A percentile compares a stretch with the other conserved stretches of the same genome.
These are phyloP conservation scores for Petrea volubilis DNA, from an alignment of 257 asterid species.

Conservation along the genomic window DNA sequence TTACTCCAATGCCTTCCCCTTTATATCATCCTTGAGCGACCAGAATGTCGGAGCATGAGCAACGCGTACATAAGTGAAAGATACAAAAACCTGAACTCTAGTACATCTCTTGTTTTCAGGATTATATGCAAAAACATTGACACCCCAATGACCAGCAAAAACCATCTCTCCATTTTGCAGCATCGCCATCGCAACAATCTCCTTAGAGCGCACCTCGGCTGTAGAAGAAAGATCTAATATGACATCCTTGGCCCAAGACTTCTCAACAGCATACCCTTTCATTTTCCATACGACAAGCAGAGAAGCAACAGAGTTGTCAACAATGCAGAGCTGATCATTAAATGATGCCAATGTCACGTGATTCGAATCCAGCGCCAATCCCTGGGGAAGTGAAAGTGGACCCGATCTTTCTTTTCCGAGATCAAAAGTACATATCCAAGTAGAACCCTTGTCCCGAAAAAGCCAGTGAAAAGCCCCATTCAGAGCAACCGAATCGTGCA, in stretches of 20 bases:
- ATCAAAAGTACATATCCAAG: conserved; percentile 7
- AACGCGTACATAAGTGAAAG: too few relatives aligned
- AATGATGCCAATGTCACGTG: not conserved
- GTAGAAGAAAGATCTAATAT: not conserved
- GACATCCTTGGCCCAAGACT: not conserved
- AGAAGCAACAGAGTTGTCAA: not conserved
- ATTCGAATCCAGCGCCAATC: not conserved
- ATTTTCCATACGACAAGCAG: conserved; percentile 5
- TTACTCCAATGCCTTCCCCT: too few relatives aligned
- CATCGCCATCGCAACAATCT: not conserved
- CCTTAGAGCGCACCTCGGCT: not conserved
- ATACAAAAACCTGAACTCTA: too few relatives aligned
- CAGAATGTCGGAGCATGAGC: too few relatives aligned
- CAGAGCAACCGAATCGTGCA: not conserved
- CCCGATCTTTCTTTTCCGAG: not conserved
- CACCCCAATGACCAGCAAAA: not conserved
- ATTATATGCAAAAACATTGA: not conserved
- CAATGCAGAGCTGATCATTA: not conserved
- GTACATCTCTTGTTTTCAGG: not conserved
- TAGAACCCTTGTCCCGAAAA: not conserved
- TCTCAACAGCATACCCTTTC: not conserved
- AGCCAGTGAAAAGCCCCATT: conserved; percentile 18
- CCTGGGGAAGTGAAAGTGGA: not conserved
- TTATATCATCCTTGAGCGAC: too few relatives aligned
- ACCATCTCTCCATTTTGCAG: not conserved